Base-by-base conservation (phyloP, 257 asterid species). In the Fraxinus cuspidata region DNA sequence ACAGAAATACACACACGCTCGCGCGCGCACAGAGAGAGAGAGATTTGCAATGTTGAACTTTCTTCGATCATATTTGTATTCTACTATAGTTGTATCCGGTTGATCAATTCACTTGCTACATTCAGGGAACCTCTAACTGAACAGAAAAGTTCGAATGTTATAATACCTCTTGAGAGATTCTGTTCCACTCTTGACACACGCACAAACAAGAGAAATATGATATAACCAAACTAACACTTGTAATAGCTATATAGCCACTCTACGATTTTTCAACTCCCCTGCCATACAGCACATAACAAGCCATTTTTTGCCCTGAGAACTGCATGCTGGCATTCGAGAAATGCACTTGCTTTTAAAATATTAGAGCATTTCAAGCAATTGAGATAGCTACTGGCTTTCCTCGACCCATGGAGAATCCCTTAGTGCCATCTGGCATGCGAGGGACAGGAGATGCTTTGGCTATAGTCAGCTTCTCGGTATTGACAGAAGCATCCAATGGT, bases 401-500 rank as follows among this genome's bases (percentile, higher is more conserved):
- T 70, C 99, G 89, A 56, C 99, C 99, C 95, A 92, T 79, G 4
- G 96, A 89, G 88, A 94, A 94, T 49, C 99, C 99, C 85, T 81
- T 86, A 31, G 97, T 92, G 38, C 99, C 97, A 80, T 94, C 99
- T 1, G 99, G 98, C 99, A 92, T 92, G 63, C 97, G 95, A 67
- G 99, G 99, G 73, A 86, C 96, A 3, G 87, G 80, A 81, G 93
- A 73, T 76, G 85, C 82, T 85, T 86, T 87, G 35, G 80, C 79
- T 70, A 47, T 40, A 31, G 28, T 72, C 32, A 78, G 74, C 77
- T 88, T 94, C 74, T 93, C 95, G 23, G 71, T 49, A 60, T 80
- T 80, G 7, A 67, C 74, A 25, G 83, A 70, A 76, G 64, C 71
- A 70, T 83, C 85, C 21, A 68, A 37, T 28, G 87, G 79, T 56